Percentiles rank a stretch among this genome's conserved stretches.
Conservation (phyloP, 2,329 filamentous ascomycete genomes). For the Hypomyces rosellus region DNA sequence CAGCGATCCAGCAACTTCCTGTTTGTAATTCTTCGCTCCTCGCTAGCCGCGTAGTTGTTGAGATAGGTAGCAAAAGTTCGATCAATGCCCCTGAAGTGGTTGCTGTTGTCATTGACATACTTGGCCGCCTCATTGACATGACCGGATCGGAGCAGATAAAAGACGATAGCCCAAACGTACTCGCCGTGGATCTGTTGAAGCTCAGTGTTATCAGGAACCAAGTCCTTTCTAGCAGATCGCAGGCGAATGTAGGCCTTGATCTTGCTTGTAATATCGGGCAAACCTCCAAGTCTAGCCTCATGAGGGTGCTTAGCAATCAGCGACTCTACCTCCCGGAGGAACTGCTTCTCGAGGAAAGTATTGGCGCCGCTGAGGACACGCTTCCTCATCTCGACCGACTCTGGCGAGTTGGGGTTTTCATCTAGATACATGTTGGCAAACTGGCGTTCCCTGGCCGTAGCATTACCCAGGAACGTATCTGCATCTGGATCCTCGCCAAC, state of each 20-base stretch:
- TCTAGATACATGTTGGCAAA: constrained; percentile 74
- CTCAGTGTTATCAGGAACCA: constrained; percentile 73
- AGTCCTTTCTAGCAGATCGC: constrained; percentile 70
- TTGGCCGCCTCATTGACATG: constrained; percentile 76
- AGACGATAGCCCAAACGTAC: constrained; percentile 90
- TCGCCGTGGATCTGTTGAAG: constrained; percentile 75
- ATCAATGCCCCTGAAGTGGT: constrained; percentile 83
- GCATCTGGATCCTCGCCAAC: constrained; percentile 63
- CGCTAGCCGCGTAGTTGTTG: constrained; percentile 69
- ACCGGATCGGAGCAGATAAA: constrained; percentile 82
- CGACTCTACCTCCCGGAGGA: constrained; percentile 69
- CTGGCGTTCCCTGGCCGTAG: constrained; percentile 65
- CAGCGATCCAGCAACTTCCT: constrained; percentile 79
- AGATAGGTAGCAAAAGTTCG: constrained; percentile 86
- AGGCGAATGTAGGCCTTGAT: constrained; percentile 88
- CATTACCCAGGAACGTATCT: constrained; percentile 52
- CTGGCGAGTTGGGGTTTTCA: constrained; percentile 58
- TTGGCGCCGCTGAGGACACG: constrained; percentile 76
- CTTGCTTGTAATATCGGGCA: constrained; percentile 82
- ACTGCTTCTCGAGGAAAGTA: constrained; percentile 72
- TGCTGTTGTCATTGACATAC: constrained; percentile 75
- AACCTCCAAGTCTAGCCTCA: constrained; percentile 83
- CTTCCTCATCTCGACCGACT: constrained; percentile 64
- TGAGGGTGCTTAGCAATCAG: constrained; percentile 76
- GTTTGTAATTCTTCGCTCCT: constrained; percentile 66